Conservation (phyloP, 2,329 filamentous ascomycete species). For the Sphaceloma murrayae region DNA sequence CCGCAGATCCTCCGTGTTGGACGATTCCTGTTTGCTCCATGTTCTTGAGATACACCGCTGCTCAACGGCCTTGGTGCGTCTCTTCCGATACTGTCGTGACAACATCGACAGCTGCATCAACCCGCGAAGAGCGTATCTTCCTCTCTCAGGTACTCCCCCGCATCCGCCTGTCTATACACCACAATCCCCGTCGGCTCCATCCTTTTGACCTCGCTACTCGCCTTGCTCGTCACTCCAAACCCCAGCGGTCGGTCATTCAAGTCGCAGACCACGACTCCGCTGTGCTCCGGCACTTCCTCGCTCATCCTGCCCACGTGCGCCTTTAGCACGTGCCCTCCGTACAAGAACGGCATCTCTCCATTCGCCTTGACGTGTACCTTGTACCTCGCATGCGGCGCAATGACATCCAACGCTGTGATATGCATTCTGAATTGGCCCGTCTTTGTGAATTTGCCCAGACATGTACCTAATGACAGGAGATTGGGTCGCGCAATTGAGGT, state of each 20-base stretch:
- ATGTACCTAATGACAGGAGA: slow-evolving; percentile 80
- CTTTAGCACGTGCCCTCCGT: slow-evolving; percentile 82
- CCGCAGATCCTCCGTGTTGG: no score
- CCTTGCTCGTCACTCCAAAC: slow-evolving; percentile 84
- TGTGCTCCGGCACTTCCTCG: slow-evolving; percentile 87
- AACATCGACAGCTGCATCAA: no score
- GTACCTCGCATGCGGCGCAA: slow-evolving; percentile 84
- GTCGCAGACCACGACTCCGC: slow-evolving; percentile 78
- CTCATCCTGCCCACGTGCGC: slow-evolving; percentile 75
- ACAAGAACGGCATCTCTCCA: slow-evolving; percentile 94
- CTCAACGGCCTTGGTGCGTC: no score
- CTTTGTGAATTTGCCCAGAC: slow-evolving; percentile 92
- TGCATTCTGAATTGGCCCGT: slow-evolving; percentile 91
- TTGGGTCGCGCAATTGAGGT: slow-evolving; percentile 74
- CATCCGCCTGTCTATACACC: slow-evolving; percentile 85
- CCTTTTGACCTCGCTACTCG: slow-evolving; percentile 70
- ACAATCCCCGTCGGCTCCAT: slow-evolving; percentile 85
- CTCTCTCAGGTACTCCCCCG: slow-evolving; percentile 89
- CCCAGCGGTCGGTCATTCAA: slow-evolving; percentile 84
- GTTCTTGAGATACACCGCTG: no score
- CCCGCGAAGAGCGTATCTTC: slow-evolving; percentile 56
- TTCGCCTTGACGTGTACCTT: slow-evolving; percentile 97
- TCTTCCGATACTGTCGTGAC: no score
- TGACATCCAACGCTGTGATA: slow-evolving; percentile 81
- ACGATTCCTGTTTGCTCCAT: no score